Evolutionary conservation across 345 rosid genomes (phyloP), one percentile per base, ranked within the genome.

Genomic region (Tarenaya hassleriana): DNA sequence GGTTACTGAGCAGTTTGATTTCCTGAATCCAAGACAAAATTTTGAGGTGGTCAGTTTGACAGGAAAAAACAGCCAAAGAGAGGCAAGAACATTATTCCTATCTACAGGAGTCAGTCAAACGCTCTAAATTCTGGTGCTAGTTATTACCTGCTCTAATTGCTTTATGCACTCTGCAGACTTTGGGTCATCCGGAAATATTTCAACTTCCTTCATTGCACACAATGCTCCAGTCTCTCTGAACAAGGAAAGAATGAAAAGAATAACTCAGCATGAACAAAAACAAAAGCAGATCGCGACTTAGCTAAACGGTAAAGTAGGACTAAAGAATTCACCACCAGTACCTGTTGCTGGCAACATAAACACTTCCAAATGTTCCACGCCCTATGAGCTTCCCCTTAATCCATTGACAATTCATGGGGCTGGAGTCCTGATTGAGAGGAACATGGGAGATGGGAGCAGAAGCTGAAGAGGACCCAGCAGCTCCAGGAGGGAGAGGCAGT

Each of bases 131-230:
- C n/a, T n/a, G n/a, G n/a, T n/a, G n/a, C 9, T 45, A 47, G 39
- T 46, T 18, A 41, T 56, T 54, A 91, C 98, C 90, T 92, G 95
- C 53, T 85, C 77, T 71, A 92, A 68, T 68, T 88, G 98, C 73
- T 77, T 82, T 64, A 86, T 84, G 69, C 79, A 72, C 61, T 86
- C 95, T 0, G 79, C 77, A 62, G 85, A 85, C 64, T 92, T 85
- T 4, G 98, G 94, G 63, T 92, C 98, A 69, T 88, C 98, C 12
- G 88, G 90, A 71, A 69, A 77, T 47, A 92, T 55, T 55, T 85
- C 96, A 49, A 88, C 98, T 75, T 92, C 98, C 75, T 92, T 88
- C 96, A 85, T 83, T 17, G 96, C 98, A 66, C 98, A 88, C 51
- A 87, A 74, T 14, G 98, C 98, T 68, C 98, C 96, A 29, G 83